phyloP scores from a whole-genome alignment of 495 filamentous ascomycete species.

The Terfezia claveryi region DNA sequence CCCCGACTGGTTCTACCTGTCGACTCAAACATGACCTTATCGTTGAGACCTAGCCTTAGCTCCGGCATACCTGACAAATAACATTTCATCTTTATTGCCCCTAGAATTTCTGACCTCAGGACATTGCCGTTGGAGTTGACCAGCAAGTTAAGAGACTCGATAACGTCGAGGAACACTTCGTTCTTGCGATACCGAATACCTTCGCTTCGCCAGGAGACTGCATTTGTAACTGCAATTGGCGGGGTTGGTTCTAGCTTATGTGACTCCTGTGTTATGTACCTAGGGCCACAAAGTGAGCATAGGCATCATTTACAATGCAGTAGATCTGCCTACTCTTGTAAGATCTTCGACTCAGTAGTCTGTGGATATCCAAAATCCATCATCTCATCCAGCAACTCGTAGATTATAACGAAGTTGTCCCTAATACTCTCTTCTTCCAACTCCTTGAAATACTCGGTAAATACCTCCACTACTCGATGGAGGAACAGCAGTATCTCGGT shows the following conservation, averaged over 20 bases:
- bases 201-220: constrained; percentile 93
- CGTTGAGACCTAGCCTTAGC: constrained; percentile 81
- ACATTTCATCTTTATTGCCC: constrained; percentile 98
- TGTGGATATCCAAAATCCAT: constrained; percentile 99
- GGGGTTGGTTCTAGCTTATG: constrained; percentile 97
- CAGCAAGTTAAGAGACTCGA: constrained; percentile 91
- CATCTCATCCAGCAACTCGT: constrained; percentile 98
- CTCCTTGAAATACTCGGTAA: constrained; percentile 99
- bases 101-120: constrained; percentile 86
- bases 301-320: background rate
- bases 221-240: constrained; percentile 97
- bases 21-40: constrained; percentile 99
- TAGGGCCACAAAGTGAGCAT: constrained; percentile 12
- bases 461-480: constrained; percentile 95
- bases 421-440: constrained; percentile 97
- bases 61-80: constrained; percentile 98
- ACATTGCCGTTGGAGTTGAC: constrained; percentile 92
- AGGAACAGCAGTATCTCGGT: constrained; percentile 96
- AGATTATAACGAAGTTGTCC: constrained; percentile 99
- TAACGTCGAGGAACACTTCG: constrained; percentile 94
- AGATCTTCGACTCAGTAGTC: constrained; percentile 95
- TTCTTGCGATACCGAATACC: constrained; percentile 98
- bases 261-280: constrained; percentile 97
- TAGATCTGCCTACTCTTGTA: constrained; percentile 49
- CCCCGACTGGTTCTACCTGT: constrained; percentile 85